These are phyloP conservation scores for Pichia manshurica DNA, from an alignment of 805 yeast species.

Conservation along the genomic window DNA sequence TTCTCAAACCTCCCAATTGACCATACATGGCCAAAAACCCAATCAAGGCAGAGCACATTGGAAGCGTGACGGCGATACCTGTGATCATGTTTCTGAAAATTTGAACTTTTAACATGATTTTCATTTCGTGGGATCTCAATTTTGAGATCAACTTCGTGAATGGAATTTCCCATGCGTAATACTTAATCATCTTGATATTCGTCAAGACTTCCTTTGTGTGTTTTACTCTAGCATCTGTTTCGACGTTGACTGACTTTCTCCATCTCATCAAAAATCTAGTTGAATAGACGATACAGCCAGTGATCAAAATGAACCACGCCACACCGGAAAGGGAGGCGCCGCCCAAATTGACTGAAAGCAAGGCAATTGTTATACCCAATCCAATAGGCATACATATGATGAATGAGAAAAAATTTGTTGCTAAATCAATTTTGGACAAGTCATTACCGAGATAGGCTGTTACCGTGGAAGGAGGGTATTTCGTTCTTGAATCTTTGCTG, in stretches of 20 bases:
- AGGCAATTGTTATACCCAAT: constrained; percentile 54
- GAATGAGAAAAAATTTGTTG: constrained; percentile 63
- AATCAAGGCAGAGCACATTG: constrained; percentile 67
- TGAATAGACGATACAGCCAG: constrained; percentile 39
- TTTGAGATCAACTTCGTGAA: constrained; percentile 52
- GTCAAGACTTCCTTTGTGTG: constrained; percentile 72
- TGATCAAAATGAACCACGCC: constrained; percentile 47
- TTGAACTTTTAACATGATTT: constrained; percentile 55
- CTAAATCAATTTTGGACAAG: constrained; percentile 72
- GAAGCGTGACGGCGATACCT: constrained; percentile 61
- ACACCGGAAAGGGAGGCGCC: constrained; percentile 68
- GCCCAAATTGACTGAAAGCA: constrained; percentile 65
- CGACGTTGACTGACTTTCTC: constrained; percentile 52
- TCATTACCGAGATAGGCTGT: constrained; percentile 81
- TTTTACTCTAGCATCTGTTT: constrained; percentile 73
- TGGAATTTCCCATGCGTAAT: constrained; percentile 88
- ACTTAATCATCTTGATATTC: constrained; percentile 76
- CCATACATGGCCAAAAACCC: constrained; percentile 41
- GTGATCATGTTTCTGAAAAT: constrained; percentile 55
- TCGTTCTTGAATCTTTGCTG: constrained; percentile 49
- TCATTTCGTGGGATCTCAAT: constrained; percentile 59
- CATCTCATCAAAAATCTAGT: constrained; percentile 48
- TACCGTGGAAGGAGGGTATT: constrained; percentile 62
- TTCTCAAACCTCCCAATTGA: constrained; percentile 31
- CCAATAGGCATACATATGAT: constrained; percentile 60